These are phyloP conservation scores for Gypsophila paniculata DNA, from an alignment of 179 eudicot genomes.

Conservation along the genomic window DNA sequence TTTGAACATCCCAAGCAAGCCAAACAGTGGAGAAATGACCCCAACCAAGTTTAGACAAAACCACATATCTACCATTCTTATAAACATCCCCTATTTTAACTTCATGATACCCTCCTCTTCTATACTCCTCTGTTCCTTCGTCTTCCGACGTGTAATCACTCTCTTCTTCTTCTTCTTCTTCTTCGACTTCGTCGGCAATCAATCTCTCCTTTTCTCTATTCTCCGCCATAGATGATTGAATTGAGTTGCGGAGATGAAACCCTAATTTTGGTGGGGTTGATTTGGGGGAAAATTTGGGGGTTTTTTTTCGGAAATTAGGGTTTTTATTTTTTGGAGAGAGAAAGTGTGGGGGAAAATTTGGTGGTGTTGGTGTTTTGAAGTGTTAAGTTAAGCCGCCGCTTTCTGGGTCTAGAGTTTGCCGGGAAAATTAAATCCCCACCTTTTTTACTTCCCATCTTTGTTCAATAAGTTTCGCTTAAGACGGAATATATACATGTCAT, in stretches of 20 bases:
- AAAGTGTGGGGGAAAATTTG: background rate
- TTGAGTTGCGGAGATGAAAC: background rate
- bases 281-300: background rate
- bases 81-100: conserved; percentile 63
- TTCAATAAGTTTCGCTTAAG: too few species aligned
- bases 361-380: background rate
- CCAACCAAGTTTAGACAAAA: conserved; percentile 80
- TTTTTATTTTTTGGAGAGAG: conserved; percentile 18
- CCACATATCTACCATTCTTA: conserved; percentile 55
- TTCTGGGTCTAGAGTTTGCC: conserved; percentile 8
- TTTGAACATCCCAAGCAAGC: conserved; percentile 70
- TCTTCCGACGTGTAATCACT: conserved; percentile 51
- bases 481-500: too few species aligned
- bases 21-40: conserved; percentile 90
- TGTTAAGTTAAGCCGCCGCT: background rate
- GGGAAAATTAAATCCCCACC: too few species aligned
- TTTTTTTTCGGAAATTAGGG: conserved; percentile 27
- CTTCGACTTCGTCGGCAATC: too few species aligned
- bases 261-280: conserved; percentile 15
- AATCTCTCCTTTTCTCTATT: conserved; percentile 22
- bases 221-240: conserved; percentile 16
- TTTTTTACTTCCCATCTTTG: too few species aligned
- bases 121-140: conserved; percentile 64
- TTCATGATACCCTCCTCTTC: conserved; percentile 69
- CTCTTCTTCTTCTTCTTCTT: conserved; percentile 17